These are phyloP conservation scores for Penicillium fimorum DNA, from an alignment of 495 filamentous ascomycete species.

Conservation along the genomic window DNA sequence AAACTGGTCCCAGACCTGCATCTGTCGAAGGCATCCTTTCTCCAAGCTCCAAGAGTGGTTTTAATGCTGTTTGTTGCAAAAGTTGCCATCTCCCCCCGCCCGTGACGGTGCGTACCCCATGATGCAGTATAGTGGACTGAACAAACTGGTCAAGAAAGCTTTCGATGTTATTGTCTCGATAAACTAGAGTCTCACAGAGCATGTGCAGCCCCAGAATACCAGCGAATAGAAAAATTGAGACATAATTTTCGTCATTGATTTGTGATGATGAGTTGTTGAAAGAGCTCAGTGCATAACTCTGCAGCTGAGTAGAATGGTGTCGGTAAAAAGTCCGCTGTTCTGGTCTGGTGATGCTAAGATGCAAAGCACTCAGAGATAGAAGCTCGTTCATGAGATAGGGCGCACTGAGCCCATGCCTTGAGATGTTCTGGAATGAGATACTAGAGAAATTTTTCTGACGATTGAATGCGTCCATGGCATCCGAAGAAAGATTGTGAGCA, in stretches of 20 bases:
- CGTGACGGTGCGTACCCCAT: not conserved
- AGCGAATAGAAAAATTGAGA: constrained; percentile 4
- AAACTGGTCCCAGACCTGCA: not conserved
- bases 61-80: constrained; percentile 13
- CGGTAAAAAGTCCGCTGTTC: constrained; percentile 5
- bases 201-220: constrained; percentile 3
- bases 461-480: constrained; percentile 6
- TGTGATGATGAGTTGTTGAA: constrained; percentile 7
- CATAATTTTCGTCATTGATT: not conserved
- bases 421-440: constrained; percentile 12
- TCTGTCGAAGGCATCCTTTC: not conserved
- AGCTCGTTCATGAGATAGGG: constrained; percentile 20
- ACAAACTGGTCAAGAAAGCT: constrained; percentile 8
- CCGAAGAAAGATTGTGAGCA: constrained; percentile 26
- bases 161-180: not conserved
- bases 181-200: constrained; percentile 7
- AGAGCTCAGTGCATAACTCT: constrained; percentile 13
- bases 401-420: constrained; percentile 18
- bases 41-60: constrained; percentile 4
- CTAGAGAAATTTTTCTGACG: not conserved
- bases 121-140: not conserved
- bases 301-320: constrained; percentile 15
- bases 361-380: constrained; percentile 14
- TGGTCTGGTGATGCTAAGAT: constrained; percentile 17
- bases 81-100: constrained; percentile 7